Conservation (phyloP, 768 basidiomycete species). For the Leccinum pellstonianum region DNA sequence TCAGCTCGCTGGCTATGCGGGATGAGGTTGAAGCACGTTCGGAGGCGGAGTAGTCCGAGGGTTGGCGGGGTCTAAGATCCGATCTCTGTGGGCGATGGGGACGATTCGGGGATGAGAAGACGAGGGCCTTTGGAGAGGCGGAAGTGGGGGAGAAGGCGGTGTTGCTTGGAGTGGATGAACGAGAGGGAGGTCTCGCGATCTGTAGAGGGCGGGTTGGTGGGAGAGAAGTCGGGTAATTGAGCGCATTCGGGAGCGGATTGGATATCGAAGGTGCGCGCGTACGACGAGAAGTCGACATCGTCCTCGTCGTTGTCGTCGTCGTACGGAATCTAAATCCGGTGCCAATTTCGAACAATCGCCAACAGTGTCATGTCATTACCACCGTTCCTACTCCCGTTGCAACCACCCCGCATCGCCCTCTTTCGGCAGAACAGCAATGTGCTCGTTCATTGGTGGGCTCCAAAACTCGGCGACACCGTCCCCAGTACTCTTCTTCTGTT, state of each 20-base stretch:
- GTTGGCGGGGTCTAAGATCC: constrained; percentile 54
- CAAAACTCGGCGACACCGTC: constrained; percentile 11
- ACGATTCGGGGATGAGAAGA: constrained; percentile 44
- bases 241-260: constrained; percentile 34
- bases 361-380: constrained; percentile 7
- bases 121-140: constrained; percentile 38
- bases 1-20: constrained; percentile 29
- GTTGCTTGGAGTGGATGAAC: constrained; percentile 54
- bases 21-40: constrained; percentile 51
- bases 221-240: constrained; percentile 37
- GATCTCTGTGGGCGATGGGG: constrained; percentile 69
- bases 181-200: constrained; percentile 54
- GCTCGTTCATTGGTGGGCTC: constrained; percentile 56
- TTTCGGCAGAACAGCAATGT: constrained; percentile 16
- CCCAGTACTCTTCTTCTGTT: constrained; percentile 43
- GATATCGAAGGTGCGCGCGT: constrained; percentile 45
- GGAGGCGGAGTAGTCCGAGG: constrained; percentile 51
- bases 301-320: constrained; percentile 10
- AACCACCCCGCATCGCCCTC: constrained; percentile 8
- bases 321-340: constrained; percentile 5
- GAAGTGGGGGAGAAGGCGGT: constrained; percentile 35
- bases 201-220: constrained; percentile 56
- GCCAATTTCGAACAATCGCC: background rate
- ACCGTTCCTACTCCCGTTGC: constrained; percentile 10
- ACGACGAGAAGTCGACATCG: constrained; percentile 43